Percentiles rank a stretch among this genome's conserved stretches.
Conservation (phyloP, 2,329 filamentous ascomycete genomes). For the Thielaviopsis musarum region DNA sequence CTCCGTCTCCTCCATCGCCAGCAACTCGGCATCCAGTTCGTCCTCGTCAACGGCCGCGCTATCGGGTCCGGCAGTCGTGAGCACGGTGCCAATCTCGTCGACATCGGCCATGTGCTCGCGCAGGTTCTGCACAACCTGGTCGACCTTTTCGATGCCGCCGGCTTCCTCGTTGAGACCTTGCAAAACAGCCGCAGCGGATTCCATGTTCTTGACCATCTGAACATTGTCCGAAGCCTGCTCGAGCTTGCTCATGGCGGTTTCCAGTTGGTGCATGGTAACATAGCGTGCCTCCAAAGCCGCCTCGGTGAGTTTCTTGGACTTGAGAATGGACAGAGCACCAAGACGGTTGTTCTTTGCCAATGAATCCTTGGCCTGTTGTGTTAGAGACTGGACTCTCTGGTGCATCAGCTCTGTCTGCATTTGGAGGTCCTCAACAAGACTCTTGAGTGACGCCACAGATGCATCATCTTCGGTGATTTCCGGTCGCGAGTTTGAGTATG, state of each 20-base stretch:
- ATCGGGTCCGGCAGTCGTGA: slow-evolving; percentile 41
- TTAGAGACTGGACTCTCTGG: slow-evolving; percentile 48
- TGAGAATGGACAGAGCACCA: slow-evolving; percentile 60
- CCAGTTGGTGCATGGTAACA: slow-evolving; percentile 61
- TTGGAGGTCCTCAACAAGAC: slow-evolving; percentile 57
- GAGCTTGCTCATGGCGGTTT: slow-evolving; percentile 67
- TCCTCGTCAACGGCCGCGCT: slow-evolving; percentile 49
- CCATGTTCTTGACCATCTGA: slow-evolving; percentile 68
- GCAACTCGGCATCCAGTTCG: slow-evolving; percentile 79
- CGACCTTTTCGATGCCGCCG: slow-evolving; percentile 60
- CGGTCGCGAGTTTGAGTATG: slow-evolving; percentile 17
- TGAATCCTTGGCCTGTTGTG: slow-evolving; percentile 48
- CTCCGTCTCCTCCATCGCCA: slow-evolving; percentile 50
- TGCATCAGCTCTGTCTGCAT: slow-evolving; percentile 53
- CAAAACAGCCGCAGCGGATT: slow-evolving; percentile 57
- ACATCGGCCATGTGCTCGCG: slow-evolving; percentile 65
- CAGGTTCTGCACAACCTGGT: slow-evolving; percentile 56
- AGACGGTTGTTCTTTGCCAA: slow-evolving; percentile 57
- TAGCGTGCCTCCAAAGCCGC: slow-evolving; percentile 53
- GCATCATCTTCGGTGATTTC: slow-evolving; percentile 60
- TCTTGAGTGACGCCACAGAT: slow-evolving; percentile 69
- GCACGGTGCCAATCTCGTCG: slow-evolving; percentile 65
- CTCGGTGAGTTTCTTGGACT: slow-evolving; percentile 70
- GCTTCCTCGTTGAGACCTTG: slow-evolving; percentile 56
- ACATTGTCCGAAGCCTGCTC: slow-evolving; percentile 76